Evolutionary conservation across 352 stramenopile genomes (phyloP).

Genomic region (Pythium pyrilobum): DNA sequence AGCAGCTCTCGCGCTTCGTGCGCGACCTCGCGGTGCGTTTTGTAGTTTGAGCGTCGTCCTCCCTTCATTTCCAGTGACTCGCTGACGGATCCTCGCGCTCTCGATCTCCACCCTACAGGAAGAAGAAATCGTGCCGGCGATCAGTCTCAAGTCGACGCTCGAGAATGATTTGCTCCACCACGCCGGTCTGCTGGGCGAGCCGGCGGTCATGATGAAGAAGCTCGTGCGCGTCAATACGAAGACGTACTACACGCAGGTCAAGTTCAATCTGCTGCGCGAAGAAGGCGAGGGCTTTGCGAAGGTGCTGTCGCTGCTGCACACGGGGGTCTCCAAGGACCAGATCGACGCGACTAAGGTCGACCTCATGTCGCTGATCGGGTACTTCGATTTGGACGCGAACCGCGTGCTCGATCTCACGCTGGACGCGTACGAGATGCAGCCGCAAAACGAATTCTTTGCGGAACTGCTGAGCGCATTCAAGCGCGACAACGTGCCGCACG

Average conservation of each 20-base stretch:
- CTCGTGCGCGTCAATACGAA: slow-evolving; percentile 85
- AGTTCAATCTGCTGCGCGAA: slow-evolving; percentile 96
- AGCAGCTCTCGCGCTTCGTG: slow-evolving; percentile 56
- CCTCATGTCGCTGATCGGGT: slow-evolving; percentile 74
- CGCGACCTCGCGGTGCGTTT: slow-evolving; percentile 43
- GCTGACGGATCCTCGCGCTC: background rate
- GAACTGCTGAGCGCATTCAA: slow-evolving; percentile 74
- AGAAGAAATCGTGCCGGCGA: slow-evolving; percentile 50
- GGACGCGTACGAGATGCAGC: slow-evolving; percentile 90
- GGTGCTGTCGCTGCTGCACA: slow-evolving; percentile 80
- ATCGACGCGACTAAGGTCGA: slow-evolving; percentile 68
- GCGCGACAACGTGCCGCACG: slow-evolving; percentile 73
- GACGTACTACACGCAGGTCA: slow-evolving; percentile 93
- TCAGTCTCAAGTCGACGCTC: slow-evolving; percentile 57
- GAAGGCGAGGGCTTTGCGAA: slow-evolving; percentile 97
- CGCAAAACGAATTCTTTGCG: slow-evolving; percentile 70
- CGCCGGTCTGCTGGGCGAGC: slow-evolving; percentile 47
- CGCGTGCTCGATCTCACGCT: slow-evolving; percentile 92
- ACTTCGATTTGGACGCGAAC: slow-evolving; percentile 96
- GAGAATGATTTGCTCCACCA: slow-evolving; percentile 76
- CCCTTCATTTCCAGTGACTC: background rate
- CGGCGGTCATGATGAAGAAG: slow-evolving; percentile 57
- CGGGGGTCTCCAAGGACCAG: slow-evolving; percentile 52
- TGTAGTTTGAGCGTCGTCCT: background rate
- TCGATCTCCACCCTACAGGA: slow-evolving; percentile 24